These are phyloP conservation scores for Irineochytrium annulatum DNA, from an alignment of 192 early-diverging fungal genomes.

Conservation along the genomic window DNA sequence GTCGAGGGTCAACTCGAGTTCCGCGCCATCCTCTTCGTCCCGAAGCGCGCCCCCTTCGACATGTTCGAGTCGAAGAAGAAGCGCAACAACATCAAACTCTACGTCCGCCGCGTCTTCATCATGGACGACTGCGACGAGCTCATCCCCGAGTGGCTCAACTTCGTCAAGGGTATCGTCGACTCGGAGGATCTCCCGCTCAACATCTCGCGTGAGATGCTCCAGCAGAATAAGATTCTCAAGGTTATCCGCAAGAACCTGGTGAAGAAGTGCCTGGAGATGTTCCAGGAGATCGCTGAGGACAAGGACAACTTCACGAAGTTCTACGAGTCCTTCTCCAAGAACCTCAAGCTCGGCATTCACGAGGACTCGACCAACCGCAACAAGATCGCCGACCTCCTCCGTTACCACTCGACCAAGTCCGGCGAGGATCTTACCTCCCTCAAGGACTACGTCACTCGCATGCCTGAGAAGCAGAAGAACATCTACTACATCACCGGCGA, in stretches of 20 bases:
- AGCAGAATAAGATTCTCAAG: slow-evolving; percentile 99
- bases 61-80: slow-evolving; percentile 99
- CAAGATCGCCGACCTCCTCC: slow-evolving; percentile 96
- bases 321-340: slow-evolving; percentile 99
- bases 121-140: slow-evolving; percentile 99
- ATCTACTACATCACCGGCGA: slow-evolving; percentile 99
- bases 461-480: slow-evolving; percentile 99
- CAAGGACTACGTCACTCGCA: slow-evolving; percentile 99
- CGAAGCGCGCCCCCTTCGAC: slow-evolving; percentile 95
- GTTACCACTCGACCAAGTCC: slow-evolving; percentile 99
- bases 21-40: slow-evolving; percentile 96
- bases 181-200: slow-evolving; percentile 99
- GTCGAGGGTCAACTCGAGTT: slow-evolving; percentile 99
- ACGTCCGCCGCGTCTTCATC: slow-evolving; percentile 99
- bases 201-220: slow-evolving; percentile 99
- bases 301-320: slow-evolving; percentile 99
- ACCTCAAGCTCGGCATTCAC: slow-evolving; percentile 99
- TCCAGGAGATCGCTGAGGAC: slow-evolving; percentile 94
- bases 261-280: slow-evolving; percentile 99
- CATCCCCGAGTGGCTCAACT: slow-evolving; percentile 98
- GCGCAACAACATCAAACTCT: slow-evolving; percentile 99
- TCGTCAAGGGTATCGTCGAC: slow-evolving; percentile 99
- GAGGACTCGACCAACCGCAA: slow-evolving; percentile 95
- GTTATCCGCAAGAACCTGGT: slow-evolving; percentile 99
- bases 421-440: slow-evolving; percentile 95